Conservation (phyloP, 2,329 filamentous ascomycete species). For the Fusarium praegraminearum region DNA sequence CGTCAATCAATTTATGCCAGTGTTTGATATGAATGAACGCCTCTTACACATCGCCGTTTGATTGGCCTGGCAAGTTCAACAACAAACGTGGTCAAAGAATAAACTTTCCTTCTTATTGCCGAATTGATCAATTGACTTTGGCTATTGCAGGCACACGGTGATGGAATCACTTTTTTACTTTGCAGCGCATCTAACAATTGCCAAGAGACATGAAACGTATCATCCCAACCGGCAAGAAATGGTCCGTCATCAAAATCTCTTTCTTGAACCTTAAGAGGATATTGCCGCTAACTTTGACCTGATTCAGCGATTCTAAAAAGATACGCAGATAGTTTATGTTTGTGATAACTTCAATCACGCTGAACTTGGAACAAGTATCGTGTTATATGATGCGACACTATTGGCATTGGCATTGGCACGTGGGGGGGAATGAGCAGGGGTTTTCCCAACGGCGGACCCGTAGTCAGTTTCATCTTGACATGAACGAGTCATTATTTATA, state of each 20-base stretch:
- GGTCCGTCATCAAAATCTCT: neutral
- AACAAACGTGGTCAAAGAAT: neutral
- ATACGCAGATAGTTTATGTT: neutral
- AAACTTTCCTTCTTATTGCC: neutral
- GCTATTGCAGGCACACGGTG: neutral
- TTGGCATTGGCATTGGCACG: neutral
- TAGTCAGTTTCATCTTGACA: slow-evolving; percentile 15
- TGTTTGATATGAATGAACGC: neutral
- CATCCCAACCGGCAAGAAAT: neutral
- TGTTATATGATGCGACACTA: neutral
- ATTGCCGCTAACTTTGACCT: neutral
- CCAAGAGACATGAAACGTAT: neutral
- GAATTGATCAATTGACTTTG: neutral
- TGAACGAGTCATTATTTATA: neutral
- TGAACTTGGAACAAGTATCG: neutral
- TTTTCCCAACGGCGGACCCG: slow-evolving; percentile 7
- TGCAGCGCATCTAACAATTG: too few relatives aligned
- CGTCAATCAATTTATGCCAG: neutral
- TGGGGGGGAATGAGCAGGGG: slow-evolving; percentile 13
- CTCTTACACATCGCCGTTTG: neutral
- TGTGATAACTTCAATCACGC: neutral
- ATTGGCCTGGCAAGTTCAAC: neutral
- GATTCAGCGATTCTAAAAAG: neutral
- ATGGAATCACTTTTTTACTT: neutral
- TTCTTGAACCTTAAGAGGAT: neutral